Conservation (phyloP, 257 asterid species). For the Scutellaria minor region DNA sequence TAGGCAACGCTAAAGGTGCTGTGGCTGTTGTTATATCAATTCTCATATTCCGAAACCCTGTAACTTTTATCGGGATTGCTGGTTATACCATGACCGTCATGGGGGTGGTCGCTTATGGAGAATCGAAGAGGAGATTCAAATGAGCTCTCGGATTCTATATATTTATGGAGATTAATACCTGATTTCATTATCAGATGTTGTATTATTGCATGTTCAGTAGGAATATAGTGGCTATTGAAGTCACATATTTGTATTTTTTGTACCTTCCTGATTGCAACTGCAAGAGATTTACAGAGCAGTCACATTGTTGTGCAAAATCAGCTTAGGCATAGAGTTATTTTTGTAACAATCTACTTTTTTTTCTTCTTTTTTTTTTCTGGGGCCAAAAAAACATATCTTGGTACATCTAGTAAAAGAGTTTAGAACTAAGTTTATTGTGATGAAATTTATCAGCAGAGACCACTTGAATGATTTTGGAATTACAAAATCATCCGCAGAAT, state of each 20-base stretch:
- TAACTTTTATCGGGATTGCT: slow-evolving; percentile 84
- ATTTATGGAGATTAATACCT: neutral
- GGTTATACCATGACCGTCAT: slow-evolving; percentile 93
- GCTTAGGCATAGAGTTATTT: slow-evolving; percentile 19
- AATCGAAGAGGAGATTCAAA: slow-evolving; percentile 81
- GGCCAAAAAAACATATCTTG: neutral
- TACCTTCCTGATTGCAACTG: slow-evolving; percentile 23
- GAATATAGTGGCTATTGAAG: slow-evolving; percentile 34
- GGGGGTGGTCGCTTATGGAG: slow-evolving; percentile 99
- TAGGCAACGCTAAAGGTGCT: slow-evolving; percentile 99
- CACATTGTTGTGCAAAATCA: slow-evolving; percentile 29
- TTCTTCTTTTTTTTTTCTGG: neutral
- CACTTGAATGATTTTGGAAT: neutral
- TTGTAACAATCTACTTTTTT: slow-evolving; percentile 3
- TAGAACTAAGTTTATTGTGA: neutral
- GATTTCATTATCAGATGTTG: slow-evolving; percentile 27
- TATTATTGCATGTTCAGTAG: slow-evolving; percentile 24
- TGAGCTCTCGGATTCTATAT: slow-evolving; percentile 41
- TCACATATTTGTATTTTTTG: slow-evolving; percentile 19
- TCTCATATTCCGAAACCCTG: slow-evolving; percentile 87
- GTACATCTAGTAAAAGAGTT: neutral
- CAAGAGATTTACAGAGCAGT: neutral
- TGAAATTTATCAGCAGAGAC: too few relatives aligned
- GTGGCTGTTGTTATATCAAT: slow-evolving; percentile 98
- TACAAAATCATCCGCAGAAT: neutral